phyloP scores from a whole-genome alignment of 352 stramenopile genomes.

The Peronospora destructor region DNA sequence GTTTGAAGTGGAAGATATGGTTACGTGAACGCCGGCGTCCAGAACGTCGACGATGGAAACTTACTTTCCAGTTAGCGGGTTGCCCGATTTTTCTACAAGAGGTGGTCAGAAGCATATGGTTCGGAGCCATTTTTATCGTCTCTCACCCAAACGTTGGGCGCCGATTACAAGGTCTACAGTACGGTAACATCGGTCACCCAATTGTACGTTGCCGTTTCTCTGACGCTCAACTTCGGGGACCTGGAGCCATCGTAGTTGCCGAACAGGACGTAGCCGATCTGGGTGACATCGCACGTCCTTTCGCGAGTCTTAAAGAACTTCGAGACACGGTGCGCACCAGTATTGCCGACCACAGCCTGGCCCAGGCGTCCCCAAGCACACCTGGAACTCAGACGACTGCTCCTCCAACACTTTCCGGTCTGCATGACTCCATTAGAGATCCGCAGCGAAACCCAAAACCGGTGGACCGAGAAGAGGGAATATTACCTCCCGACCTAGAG shows the following conservation, averaged over 20 bases:
- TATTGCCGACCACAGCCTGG: background rate
- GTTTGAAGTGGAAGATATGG: background rate
- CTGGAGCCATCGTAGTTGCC: no score
- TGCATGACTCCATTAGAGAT: background rate
- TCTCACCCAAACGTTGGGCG: no score
- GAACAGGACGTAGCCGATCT: no score
- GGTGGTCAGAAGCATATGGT: no score
- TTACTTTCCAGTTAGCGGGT: background rate
- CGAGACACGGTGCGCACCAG: background rate
- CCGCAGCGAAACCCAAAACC: background rate
- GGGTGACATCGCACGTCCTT: background rate
- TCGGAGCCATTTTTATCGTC: no score
- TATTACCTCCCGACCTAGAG: background rate
- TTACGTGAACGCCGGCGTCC: background rate
- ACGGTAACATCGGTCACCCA: no score
- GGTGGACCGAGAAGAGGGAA: background rate
- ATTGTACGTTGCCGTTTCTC: no score
- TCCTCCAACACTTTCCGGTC: background rate
- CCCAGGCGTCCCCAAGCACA: background rate
- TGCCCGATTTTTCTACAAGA: background rate
- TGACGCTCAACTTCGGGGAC: no score
- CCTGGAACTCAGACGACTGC: background rate
- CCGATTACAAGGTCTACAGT: no score
- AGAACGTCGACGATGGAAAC: background rate
- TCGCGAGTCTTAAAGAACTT: background rate